Evolutionary conservation across 225 moss, liverwort and hornwort genomes (phyloP).

Genomic region (Polytrichum formosum): DNA sequence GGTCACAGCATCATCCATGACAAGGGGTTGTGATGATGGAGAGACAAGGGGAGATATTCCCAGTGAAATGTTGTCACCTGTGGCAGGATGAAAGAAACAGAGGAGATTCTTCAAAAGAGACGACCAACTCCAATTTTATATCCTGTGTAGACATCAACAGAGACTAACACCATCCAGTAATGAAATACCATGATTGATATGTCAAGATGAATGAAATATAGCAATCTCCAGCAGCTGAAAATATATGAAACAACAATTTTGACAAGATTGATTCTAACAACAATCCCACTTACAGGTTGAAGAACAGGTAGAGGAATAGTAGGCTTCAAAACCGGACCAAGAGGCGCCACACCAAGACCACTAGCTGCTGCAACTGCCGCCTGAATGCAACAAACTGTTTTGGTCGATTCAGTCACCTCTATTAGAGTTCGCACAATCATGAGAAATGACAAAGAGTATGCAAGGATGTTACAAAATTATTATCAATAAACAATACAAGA

Average conservation of each 20-base stretch:
- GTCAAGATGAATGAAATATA: too few species aligned
- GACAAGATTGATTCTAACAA: not conserved
- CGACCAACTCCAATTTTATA: too few species aligned
- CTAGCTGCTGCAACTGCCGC: constrained; percentile 48
- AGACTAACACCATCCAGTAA: too few species aligned
- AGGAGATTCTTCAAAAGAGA: too few species aligned
- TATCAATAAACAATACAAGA: too few species aligned
- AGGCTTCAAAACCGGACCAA: constrained; percentile 45
- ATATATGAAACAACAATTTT: too few species aligned
- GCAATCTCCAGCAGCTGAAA: too few species aligned
- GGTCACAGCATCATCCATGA: constrained; percentile 37
- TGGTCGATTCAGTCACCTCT: constrained; percentile 4
- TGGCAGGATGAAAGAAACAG: not conserved
- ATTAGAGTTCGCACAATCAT: not conserved
- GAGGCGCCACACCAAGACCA: constrained; percentile 48
- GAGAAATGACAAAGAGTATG: not conserved
- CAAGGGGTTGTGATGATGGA: constrained; percentile 54
- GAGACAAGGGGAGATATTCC: constrained; percentile 57
- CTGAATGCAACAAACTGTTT: constrained; percentile 22
- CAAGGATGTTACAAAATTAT: too few species aligned
- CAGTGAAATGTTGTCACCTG: constrained; percentile 45
- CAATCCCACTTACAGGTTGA: constrained; percentile 48
- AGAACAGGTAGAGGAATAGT: constrained; percentile 44
- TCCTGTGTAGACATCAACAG: too few species aligned
- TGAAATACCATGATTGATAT: too few species aligned